phyloP scores from a whole-genome alignment of 108 stramenopile genomes.

The Discostella stelligeroides region DNA sequence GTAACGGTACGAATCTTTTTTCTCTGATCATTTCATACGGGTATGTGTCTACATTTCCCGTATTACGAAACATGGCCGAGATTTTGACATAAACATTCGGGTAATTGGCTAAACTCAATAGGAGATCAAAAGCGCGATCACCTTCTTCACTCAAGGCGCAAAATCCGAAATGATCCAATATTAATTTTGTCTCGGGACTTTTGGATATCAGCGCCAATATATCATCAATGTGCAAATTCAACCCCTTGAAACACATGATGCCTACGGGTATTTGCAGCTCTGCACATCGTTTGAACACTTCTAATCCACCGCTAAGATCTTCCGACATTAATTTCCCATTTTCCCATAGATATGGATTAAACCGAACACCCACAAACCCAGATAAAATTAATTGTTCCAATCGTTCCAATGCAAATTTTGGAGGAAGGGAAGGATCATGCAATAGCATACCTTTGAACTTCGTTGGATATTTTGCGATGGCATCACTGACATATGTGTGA shows the following conservation, averaged over 20 bases:
- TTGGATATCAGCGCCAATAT: slow-evolving; percentile 57
- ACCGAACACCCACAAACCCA: slow-evolving; percentile 87
- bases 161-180: slow-evolving; percentile 90
- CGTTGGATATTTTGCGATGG: slow-evolving; percentile 64
- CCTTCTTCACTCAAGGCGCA: slow-evolving; percentile 67
- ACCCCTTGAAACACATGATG: slow-evolving; percentile 89
- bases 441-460: slow-evolving; percentile 89
- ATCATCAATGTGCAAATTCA: slow-evolving; percentile 74
- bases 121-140: slow-evolving; percentile 60
- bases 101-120: slow-evolving; percentile 74
- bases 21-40: slow-evolving; percentile 63
- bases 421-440: slow-evolving; percentile 67
- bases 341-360: slow-evolving; percentile 89
- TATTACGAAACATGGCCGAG: slow-evolving; percentile 82
- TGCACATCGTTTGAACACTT: slow-evolving; percentile 75
- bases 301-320: slow-evolving; percentile 51
- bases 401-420: slow-evolving; percentile 61
- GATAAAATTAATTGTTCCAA: slow-evolving; percentile 70
- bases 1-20: slow-evolving; percentile 67
- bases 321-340: slow-evolving; percentile 45
- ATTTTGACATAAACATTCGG: slow-evolving; percentile 77
- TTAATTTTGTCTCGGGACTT: slow-evolving; percentile 71
- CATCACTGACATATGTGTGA: slow-evolving; percentile 78
- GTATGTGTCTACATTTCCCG: slow-evolving; percentile 39
- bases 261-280: slow-evolving; percentile 85